These are phyloP conservation scores for Madurella fahalii DNA, from an alignment of 2,329 filamentous ascomycete genomes.

Conservation along the genomic window DNA sequence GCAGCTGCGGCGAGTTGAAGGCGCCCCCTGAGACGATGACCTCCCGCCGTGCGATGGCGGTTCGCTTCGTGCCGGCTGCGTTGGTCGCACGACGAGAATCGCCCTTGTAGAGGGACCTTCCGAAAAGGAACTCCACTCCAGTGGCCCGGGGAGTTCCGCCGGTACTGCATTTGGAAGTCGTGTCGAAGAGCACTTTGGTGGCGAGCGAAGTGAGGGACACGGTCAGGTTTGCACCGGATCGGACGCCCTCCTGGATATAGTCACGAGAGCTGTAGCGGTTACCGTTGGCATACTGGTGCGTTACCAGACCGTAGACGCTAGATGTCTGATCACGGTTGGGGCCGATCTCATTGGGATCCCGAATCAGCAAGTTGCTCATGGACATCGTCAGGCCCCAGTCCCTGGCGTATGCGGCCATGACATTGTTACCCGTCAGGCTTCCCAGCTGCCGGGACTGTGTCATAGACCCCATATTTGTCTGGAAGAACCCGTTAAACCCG, in stretches of 20 bases:
- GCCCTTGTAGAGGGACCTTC: conserved; percentile 34
- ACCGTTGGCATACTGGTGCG: conserved; percentile 18
- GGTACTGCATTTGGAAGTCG: conserved; percentile 3
- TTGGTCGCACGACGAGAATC: conserved; percentile 31
- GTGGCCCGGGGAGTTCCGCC: conserved; percentile 23
- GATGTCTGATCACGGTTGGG: conserved; percentile 27
- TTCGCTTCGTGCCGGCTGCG: conserved; percentile 28
- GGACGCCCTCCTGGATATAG: conserved; percentile 24
- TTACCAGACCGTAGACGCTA: conserved; percentile 27
- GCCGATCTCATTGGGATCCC: conserved; percentile 23
- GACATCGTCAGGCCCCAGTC: conserved; percentile 19
- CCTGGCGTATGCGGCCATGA: conserved; percentile 21
- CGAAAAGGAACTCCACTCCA: conserved; percentile 33
- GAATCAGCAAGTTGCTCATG: conserved; percentile 22
- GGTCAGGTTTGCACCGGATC: conserved; percentile 24
- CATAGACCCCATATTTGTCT: conserved; percentile 25
- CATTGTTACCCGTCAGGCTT: conserved; percentile 17
- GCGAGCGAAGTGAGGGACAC: conserved; percentile 31
- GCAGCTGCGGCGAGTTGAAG: conserved; percentile 49
- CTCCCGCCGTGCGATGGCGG: conserved; percentile 34
- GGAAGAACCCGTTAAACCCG: conserved; percentile 28
- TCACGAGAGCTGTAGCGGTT: conserved; percentile 23
- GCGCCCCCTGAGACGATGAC: conserved; percentile 48
- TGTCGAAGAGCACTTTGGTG: conserved; percentile 37
- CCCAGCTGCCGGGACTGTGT: conserved; percentile 15